These are phyloP conservation scores for Thelonectria olida DNA, from an alignment of 2,329 filamentous ascomycete genomes.

Conservation along the genomic window DNA sequence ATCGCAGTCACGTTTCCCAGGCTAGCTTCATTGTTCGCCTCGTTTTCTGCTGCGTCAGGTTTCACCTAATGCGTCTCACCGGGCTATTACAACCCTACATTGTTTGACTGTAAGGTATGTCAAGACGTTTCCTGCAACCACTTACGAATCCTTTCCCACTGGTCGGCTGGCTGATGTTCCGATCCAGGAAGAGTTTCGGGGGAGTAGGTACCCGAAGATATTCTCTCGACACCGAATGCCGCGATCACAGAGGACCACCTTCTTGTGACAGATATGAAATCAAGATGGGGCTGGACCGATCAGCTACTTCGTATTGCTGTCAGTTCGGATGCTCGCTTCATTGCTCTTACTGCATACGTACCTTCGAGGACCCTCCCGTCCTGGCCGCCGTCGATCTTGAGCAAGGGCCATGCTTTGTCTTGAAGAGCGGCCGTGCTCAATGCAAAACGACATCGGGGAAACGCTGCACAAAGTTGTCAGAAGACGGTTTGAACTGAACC, in stretches of 20 bases:
- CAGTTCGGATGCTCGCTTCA: constrained; percentile 2
- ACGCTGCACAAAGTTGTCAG: neutral
- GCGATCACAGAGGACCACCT: constrained; percentile 10
- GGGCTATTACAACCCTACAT: constrained; percentile 1
- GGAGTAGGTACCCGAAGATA: neutral
- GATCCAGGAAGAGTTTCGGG: constrained; percentile 6
- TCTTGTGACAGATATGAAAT: constrained; percentile 16
- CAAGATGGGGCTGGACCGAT: constrained; percentile 11
- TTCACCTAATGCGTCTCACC: constrained; percentile 17
- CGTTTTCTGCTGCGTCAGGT: constrained; percentile 9
- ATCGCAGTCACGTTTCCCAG: neutral
- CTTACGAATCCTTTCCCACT: constrained; percentile 4
- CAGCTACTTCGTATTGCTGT: neutral
- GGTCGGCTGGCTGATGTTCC: constrained; percentile 7
- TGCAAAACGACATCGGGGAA: constrained; percentile 9
- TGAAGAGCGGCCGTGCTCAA: constrained; percentile 14
- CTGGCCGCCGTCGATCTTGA: constrained; percentile 25
- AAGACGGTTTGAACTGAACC: neutral
- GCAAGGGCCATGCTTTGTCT: constrained; percentile 18
- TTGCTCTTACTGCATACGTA: neutral
- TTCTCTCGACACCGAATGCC: constrained; percentile 6
- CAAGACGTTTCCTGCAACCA: constrained; percentile 20
- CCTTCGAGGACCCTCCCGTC: constrained; percentile 23
- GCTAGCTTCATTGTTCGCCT: constrained; percentile 3
- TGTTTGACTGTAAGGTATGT: neutral